phyloP scores from a whole-genome alignment of 2,329 filamentous ascomycete species.

The Cordyceps cateniannulata region DNA sequence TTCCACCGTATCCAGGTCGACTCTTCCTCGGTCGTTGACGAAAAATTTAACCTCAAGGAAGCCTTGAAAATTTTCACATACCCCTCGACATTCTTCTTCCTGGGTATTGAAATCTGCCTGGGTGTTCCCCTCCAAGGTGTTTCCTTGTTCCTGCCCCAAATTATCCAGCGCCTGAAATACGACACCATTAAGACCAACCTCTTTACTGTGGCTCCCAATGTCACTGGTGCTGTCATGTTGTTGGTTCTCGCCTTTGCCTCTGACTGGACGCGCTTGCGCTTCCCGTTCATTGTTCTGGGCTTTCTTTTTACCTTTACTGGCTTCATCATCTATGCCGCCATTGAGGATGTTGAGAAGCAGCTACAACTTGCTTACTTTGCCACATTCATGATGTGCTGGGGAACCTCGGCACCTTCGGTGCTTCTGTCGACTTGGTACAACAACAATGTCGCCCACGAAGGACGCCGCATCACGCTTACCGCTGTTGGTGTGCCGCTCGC shows the following conservation, averaged over 20 bases:
- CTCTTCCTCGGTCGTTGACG: constrained; percentile 55
- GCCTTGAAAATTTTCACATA: constrained; percentile 45
- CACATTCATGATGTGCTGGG: constrained; percentile 79
- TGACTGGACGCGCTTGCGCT: constrained; percentile 59
- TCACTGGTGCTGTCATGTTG: constrained; percentile 65
- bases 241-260: constrained; percentile 66
- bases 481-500: constrained; percentile 67
- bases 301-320: constrained; percentile 70
- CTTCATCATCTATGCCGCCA: constrained; percentile 71
- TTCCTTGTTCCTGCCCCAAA: constrained; percentile 48
- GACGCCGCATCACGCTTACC: constrained; percentile 62
- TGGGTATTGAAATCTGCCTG: constrained; percentile 52
- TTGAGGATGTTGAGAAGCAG: constrained; percentile 54
- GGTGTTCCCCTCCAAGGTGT: constrained; percentile 53
- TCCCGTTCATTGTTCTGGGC: constrained; percentile 67
- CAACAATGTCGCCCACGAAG: constrained; percentile 76
- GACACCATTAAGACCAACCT: constrained; percentile 60
- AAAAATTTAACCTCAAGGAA: constrained; percentile 45
- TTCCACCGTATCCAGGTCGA: constrained; percentile 71
- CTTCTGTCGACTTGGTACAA: constrained; percentile 64
- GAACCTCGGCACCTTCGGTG: constrained; percentile 67
- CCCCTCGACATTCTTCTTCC: constrained; percentile 42
- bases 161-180: constrained; percentile 43
- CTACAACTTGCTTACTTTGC: constrained; percentile 67
- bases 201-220: constrained; percentile 75